Evolutionary conservation across 495 filamentous ascomycete genomes (phyloP), one percentile per base, ranked within the genome.

Genomic region (Penicillium arizonense): DNA sequence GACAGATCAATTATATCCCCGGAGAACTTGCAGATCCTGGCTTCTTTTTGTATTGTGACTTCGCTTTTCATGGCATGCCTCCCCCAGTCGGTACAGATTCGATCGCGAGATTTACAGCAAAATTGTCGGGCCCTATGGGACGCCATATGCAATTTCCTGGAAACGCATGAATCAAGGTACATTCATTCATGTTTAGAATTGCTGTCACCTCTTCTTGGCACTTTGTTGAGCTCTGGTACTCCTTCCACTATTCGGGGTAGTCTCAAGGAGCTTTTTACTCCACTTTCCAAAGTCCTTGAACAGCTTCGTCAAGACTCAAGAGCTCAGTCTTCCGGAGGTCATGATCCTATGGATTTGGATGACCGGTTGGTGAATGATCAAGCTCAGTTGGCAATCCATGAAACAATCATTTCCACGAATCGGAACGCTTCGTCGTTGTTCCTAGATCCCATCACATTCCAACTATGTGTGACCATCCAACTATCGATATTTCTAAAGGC

Each of bases 331-430:
- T 3, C 43, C 8, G 68, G 72, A 32, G 86, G 9, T 8, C 9
- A 30, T 9, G 28, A 92, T 58, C 56, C 72, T 12, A 91, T 96
- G 88, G 91, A 96, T 50, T 62, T 96, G 20, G 91, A 96, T 56
- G 82, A 87, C 45, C 81, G 78, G 12, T 84, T 91, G 24, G 79
- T 83, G 24, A 77, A 78, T 3, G 77, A 83, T 41, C 61, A 64
- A 41, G 84, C 78, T 54, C 74, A 75, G n/a, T 3, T 51, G 14
- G 54, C 47, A 9, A 47, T 42, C 10, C 46, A 64, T 8, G 42
- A 64, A 20, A 44, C 33, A 1, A 72, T 78, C 16, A 38, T 71
- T 18, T 40, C 50, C 34, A 54, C 46, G 24, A 77, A 76, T 30
- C 53, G 73, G 51, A 60, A 61, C 23, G 62, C 54, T 20, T 4